Base-by-base conservation (phyloP, 805 yeast species). In the Peterozyma xylosa region DNA sequence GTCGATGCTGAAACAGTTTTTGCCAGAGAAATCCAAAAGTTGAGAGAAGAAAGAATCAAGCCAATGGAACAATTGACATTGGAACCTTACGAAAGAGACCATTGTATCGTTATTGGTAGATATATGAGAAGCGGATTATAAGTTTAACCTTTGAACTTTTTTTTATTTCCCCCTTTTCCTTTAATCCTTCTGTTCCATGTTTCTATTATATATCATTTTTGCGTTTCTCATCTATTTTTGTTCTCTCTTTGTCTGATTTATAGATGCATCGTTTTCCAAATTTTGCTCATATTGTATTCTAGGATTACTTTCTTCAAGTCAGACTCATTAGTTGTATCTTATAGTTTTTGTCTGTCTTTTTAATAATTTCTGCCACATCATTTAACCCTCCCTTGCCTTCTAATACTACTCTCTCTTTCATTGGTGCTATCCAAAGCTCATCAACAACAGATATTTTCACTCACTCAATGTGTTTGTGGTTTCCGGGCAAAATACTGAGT, bases 21-120 rank as follows among this genome's bases (percentile, higher is more conserved):
- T 64, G 98, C 99, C 50, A 87, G 98, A 76, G 99, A 93, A 76
- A 97, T 93, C 48, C 97, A 93, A 73, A 93, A 93, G 71, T 81
- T 93, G 73, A 83, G 99, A 74, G 98, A 91, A 73, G 99, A 93
- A 78, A 84, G 96, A 70, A 86, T 93, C 70, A 93, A 93, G 75
- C 99, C 99, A 52, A 74, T 90, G 63, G 99, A 93, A 74, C 99
- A 93, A 78, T 81, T 93, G 70, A 93, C 99, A 44, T 80, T 93
- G 70, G 99, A 91, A 78, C 99, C 99, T 68, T 93, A 93, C 73
- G 99, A 93, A 80, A 88, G 99, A 78, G 99, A 93, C 66, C 99
- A 93, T 76, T 91, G 98, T 84, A 86, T 93, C 64, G 99, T 93
- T 58, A 88, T 93, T 63, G 99, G 98, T 66, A 81, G 84, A 70